phyloP scores from a whole-genome alignment of 2,329 filamentous ascomycete genomes.

The Fusarium sp. region DNA sequence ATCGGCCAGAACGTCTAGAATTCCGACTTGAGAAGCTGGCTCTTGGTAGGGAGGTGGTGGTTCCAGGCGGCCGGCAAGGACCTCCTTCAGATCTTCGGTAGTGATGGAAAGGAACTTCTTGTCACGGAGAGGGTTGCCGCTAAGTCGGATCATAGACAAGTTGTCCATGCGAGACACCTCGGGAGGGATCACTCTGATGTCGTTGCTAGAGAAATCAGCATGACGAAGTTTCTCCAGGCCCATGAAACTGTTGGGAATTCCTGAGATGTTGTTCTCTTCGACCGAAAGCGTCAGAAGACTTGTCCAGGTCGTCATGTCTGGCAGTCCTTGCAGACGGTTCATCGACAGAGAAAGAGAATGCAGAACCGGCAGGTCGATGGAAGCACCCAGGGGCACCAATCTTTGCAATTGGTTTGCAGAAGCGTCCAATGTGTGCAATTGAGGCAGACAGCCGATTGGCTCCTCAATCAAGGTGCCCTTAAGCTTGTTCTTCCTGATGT shows the following conservation, averaged over 20 bases:
- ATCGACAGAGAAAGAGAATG: slow-evolving; percentile 81
- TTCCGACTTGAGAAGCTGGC: slow-evolving; percentile 33
- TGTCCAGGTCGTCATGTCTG: slow-evolving; percentile 79
- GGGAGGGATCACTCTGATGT: slow-evolving; percentile 80
- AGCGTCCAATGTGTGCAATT: slow-evolving; percentile 81
- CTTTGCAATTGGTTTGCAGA: slow-evolving; percentile 78
- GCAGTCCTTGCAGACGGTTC: slow-evolving; percentile 81
- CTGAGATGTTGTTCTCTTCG: slow-evolving; percentile 83
- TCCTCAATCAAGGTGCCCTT: slow-evolving; percentile 77
- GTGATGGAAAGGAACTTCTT: slow-evolving; percentile 85
- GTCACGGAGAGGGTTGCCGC: slow-evolving; percentile 90
- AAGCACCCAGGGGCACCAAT: slow-evolving; percentile 57
- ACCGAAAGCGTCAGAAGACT: slow-evolving; percentile 78
- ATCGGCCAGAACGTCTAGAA: slow-evolving; percentile 39
- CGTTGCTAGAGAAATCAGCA: slow-evolving; percentile 87
- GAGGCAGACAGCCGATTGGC: slow-evolving; percentile 66
- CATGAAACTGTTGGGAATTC: slow-evolving; percentile 81
- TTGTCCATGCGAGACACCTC: slow-evolving; percentile 83
- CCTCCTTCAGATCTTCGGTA: slow-evolving; percentile 83
- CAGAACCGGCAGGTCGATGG: slow-evolving; percentile 75
- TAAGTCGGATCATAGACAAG: slow-evolving; percentile 79
- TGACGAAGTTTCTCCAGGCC: slow-evolving; percentile 75
- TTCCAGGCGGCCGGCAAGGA: slow-evolving; percentile 74
- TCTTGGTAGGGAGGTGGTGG: slow-evolving; percentile 61
- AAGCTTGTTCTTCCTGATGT: slow-evolving; percentile 82